Percentiles rank a stretch among this genome's conserved stretches.
Conservation (phyloP, 352 stramenopile genomes). For the Globisporangium radiosum region DNA sequence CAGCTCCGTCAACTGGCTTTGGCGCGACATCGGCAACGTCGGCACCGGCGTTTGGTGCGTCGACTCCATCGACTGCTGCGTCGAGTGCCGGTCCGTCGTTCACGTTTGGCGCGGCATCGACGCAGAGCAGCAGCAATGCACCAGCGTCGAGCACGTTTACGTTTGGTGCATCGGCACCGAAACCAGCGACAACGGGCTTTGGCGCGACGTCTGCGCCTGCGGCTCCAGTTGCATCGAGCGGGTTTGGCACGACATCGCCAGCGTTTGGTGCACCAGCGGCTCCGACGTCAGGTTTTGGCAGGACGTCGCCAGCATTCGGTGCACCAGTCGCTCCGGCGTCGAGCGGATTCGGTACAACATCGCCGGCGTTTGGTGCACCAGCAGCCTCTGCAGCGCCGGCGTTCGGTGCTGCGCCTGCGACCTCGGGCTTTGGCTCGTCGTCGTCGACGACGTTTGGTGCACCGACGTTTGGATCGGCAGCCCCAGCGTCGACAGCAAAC, state of each 20-base stretch:
- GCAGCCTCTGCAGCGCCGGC: constrained; percentile 5
- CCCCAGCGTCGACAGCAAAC: constrained; percentile 8
- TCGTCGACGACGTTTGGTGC: constrained; percentile 11
- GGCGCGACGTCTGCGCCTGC: constrained; percentile 3
- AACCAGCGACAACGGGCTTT: constrained; percentile 7
- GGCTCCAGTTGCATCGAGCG: neutral
- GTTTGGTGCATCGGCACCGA: constrained; percentile 6
- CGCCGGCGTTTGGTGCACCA: constrained; percentile 19
- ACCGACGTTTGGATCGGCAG: constrained; percentile 17
- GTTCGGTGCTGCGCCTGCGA: constrained; percentile 2
- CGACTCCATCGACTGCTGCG: neutral
- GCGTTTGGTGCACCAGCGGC: constrained; percentile 17
- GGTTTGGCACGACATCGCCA: constrained; percentile 4
- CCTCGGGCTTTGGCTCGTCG: neutral
- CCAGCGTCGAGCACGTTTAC: constrained; percentile 10
- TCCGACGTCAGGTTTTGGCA: constrained; percentile 4
- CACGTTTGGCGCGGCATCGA: constrained; percentile 19
- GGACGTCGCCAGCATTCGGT: constrained; percentile 10
- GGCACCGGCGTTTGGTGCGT: constrained; percentile 15
- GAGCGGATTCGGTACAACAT: neutral
- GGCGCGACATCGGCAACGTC: constrained; percentile 9
- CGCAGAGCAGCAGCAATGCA: constrained; percentile 7
- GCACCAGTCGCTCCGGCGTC: neutral
- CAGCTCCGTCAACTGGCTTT: constrained; percentile 10
- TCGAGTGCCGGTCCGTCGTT: constrained; percentile 17